Evolutionary conservation across 164 flowering plant species (phyloP), one percentile per base, ranked within the genome.

Genomic region (Tinospora cordifolia): DNA sequence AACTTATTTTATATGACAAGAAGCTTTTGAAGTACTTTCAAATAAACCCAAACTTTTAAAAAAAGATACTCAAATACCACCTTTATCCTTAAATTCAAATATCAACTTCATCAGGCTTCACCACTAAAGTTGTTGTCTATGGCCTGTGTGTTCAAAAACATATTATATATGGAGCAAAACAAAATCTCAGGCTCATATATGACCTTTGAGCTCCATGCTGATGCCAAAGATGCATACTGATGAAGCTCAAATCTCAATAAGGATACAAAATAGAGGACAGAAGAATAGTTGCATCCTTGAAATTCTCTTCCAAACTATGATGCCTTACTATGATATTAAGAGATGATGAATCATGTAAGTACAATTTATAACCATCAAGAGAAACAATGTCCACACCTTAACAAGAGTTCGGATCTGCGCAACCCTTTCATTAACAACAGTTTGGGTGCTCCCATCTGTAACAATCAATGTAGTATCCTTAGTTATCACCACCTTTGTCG

Each of bases 381-480:
- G 60, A 10, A n/a, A 54, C n/a, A 54, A 54, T 54, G 60, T 54
- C 24, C 65, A 63, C 59, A 93, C 97, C 92, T 93, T 77, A 58
- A 90, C 86, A 72, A 87, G 93, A 17, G 69, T 76, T 80, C 68
- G 78, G 60, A 91, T 72, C 73, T 89, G 87, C 38, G 85, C 77
- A 72, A 89, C 91, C 66, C 97, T 84, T 70, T 85, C 74, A 66
- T 86, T 82, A 54, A 91, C 92, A 60, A 91, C 93, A 38, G 74
- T 76, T 75, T 82, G 80, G 57, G 87, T 91, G 80, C 86, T 90
- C 44, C 92, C 93, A 85, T 94, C 92, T 17, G 89, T 88, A 65
- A 94, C 88, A 54, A 91, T 89, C 62, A 89, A 66, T 6, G 97
- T 91, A 14, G 97, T 82, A 74, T 88, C 88, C 74, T 90, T 92